Conservation (phyloP, 495 filamentous ascomycete genomes). For the Monascus purpureus region DNA sequence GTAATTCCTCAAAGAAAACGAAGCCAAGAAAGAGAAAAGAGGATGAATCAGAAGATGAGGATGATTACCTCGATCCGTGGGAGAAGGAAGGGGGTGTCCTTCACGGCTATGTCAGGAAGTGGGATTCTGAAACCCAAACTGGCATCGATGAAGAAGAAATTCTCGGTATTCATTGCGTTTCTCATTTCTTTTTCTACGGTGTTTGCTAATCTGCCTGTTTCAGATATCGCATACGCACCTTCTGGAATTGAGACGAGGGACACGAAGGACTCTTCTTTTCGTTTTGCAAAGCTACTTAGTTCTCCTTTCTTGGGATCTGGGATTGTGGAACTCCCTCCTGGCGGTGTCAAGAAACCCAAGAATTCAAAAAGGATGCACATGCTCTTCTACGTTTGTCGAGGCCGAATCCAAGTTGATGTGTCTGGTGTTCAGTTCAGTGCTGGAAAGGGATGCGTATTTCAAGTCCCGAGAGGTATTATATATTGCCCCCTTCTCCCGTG, state of each 20-base stretch:
- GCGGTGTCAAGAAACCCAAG: constrained; percentile 71
- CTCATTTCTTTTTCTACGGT: not conserved
- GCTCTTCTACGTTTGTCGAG: constrained; percentile 77
- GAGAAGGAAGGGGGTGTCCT: constrained; percentile 46
- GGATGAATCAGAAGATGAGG: constrained; percentile 23
- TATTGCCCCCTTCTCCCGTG: too few relatives aligned
- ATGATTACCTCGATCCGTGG: constrained; percentile 42
- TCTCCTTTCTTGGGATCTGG: constrained; percentile 76
- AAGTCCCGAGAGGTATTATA: constrained; percentile 84
- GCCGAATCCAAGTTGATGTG: constrained; percentile 61
- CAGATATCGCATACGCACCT: constrained; percentile 64
- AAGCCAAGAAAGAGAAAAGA: constrained; percentile 22
- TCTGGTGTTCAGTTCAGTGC: constrained; percentile 68
- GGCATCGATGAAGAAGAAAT: constrained; percentile 43
- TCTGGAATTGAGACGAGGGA: constrained; percentile 59
- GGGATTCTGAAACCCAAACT: constrained; percentile 37
- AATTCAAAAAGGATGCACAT: constrained; percentile 89
- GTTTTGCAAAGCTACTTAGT: constrained; percentile 74
- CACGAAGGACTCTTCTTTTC: constrained; percentile 62
- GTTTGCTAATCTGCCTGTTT: constrained; percentile 4
- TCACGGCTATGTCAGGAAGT: constrained; percentile 41
- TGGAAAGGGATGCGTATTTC: constrained; percentile 75
- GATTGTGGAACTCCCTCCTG: constrained; percentile 73
- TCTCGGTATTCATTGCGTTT: constrained; percentile 26
- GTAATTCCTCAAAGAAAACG: constrained; percentile 17